Evolutionary conservation across 345 rosid genomes (phyloP), one percentile per base, ranked within the genome.

Genomic region (Populus alba): DNA sequence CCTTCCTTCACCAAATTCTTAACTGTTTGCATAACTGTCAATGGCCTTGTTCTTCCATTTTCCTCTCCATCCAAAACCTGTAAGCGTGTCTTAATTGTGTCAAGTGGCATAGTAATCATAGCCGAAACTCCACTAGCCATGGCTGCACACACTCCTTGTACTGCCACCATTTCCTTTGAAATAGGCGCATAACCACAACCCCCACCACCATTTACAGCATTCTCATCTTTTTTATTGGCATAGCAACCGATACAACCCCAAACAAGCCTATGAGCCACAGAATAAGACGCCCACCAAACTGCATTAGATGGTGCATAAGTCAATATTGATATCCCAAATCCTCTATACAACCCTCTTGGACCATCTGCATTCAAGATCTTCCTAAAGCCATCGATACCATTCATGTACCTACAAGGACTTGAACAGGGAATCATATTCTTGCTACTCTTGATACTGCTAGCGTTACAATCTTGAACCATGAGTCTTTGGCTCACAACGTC

Each of bases 231-330:
- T 61, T 68, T 83, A 59, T 75, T 77, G 33, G 57, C 41, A 25
- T 81, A 81, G 62, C 71, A 79, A 65, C 89, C 88, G 67, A 87
- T 25, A 23, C 89, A 81, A 67, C 87, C 87, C 91, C 92, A 90
- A 62, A 92, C 83, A 73, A 93, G 86, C 86, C 87, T 76, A 53
- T 89, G 81, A 0, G 89, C 89, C 61, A 95, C 92, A n/a, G 97
- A 92, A 89, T 95, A 95, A 63, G 98, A 93, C 2, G 95, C 86
- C 99, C 99, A 95, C 98, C 99, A 95, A 69, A 95, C 94, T 0
- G 99, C 96, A 61, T 95, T 95, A 23, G 98, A 95, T 7, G 99
- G 99, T 0, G 99, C 99, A 70, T 95, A 95, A 25, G 98, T 91
- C 91, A 93, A 72, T 77, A 95, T 92, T 23, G 99, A 95, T 72